Evolutionary conservation across 306 rosid genomes (phyloP).

Genomic region (Sechiopsis laciniata): DNA sequence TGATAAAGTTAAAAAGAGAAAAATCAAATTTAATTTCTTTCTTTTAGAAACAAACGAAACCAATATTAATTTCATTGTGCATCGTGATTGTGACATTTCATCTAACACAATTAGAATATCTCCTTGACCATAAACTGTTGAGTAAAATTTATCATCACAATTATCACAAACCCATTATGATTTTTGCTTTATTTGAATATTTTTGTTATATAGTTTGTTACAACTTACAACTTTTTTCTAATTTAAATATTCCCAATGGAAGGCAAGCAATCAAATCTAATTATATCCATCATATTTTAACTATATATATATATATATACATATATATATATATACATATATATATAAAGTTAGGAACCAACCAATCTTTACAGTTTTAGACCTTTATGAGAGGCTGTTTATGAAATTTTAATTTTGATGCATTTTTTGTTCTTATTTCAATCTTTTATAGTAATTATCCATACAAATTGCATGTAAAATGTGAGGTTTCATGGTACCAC

Average conservation of each 20-base stretch:
- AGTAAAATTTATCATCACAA: constrained; percentile 1
- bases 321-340: too few relatives aligned
- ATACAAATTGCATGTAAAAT: not conserved
- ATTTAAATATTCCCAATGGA: not conserved
- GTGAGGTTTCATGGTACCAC: not conserved
- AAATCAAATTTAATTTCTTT: not conserved
- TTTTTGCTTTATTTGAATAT: not conserved
- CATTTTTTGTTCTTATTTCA: too few relatives aligned
- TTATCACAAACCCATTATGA: constrained; percentile 2
- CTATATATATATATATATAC: too few relatives aligned
- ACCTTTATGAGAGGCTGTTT: not conserved
- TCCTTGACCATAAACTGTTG: not conserved
- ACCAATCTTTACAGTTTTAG: not conserved
- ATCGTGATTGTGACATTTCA: constrained; percentile 10
- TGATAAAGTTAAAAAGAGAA: not conserved
- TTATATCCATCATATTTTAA: not conserved
- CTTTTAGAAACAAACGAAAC: not conserved
- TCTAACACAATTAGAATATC: constrained; percentile 11
- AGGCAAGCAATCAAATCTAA: not conserved
- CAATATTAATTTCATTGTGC: not conserved
- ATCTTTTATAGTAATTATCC: not conserved
- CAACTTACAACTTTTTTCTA: not conserved
- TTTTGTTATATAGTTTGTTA: not conserved
- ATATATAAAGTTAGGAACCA: not conserved
- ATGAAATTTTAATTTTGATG: not conserved